Percentiles rank a stretch among this genome's conserved stretches.
phyloP scores from a whole-genome alignment of 192 early-diverging fungal genomes.

The Backusella liffmaniae region DNA sequence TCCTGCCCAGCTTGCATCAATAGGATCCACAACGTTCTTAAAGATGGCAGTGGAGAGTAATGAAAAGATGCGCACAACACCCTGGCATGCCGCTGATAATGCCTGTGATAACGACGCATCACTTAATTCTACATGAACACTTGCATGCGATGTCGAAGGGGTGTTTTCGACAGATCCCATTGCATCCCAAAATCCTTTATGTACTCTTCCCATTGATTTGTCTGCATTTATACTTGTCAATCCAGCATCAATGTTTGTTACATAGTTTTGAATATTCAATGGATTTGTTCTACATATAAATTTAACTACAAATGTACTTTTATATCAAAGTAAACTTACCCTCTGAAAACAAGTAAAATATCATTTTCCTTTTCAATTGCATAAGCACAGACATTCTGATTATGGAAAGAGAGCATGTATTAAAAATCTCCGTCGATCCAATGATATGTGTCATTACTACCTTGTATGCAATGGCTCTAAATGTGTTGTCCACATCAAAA shows the following conservation, averaged over 20 bases:
- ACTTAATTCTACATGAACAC: constrained; percentile 42
- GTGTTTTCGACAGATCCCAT: constrained; percentile 37
- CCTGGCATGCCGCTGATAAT: constrained; percentile 36
- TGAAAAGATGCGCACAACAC: constrained; percentile 32
- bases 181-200: constrained; percentile 54
- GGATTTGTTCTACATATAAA: constrained; percentile 41
- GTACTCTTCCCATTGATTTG: constrained; percentile 45
- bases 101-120: constrained; percentile 44
- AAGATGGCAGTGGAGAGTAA: constrained; percentile 41
- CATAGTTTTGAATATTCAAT: constrained; percentile 54
- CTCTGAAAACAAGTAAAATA: constrained; percentile 55
- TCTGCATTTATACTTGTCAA: constrained; percentile 17
- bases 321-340: neutral
- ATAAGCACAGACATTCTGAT: constrained; percentile 51
- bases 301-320: neutral
- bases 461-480: constrained; percentile 51
- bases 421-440: neutral
- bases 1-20: constrained; percentile 48
- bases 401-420: neutral
- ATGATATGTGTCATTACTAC: constrained; percentile 22
- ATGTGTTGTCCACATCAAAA: constrained; percentile 49
- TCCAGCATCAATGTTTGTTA: constrained; percentile 44
- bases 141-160: neutral
- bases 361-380: constrained; percentile 53
- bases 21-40: constrained; percentile 48